Percentiles rank a stretch among this genome's conserved stretches.
phyloP scores from a whole-genome alignment of 1,284 basidiomycete genomes.

The Ganoderma leucocontextum region DNA sequence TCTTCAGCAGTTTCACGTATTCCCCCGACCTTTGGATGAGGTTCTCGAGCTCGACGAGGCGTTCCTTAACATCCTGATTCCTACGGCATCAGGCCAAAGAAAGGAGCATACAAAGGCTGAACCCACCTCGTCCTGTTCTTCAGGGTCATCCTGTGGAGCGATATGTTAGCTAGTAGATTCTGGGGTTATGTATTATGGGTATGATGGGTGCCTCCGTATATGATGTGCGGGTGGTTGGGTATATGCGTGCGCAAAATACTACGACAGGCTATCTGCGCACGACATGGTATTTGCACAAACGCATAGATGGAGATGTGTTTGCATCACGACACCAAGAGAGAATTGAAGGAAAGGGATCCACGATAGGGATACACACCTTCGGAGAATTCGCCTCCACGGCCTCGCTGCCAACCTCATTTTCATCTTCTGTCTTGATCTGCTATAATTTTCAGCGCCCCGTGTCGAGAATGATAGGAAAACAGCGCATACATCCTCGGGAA shows the following conservation, averaged over 20 bases:
- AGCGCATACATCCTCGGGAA: conserved; percentile 22
- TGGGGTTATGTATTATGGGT: neutral
- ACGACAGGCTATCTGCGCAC: too few species aligned
- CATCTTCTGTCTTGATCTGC: conserved; percentile 12
- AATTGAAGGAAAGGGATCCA: too few species aligned
- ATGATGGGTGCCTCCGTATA: too few species aligned
- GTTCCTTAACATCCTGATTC: conserved; percentile 24
- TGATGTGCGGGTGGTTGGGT: neutral
- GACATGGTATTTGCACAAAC: too few species aligned
- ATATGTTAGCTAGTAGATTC: neutral
- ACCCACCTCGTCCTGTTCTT: neutral
- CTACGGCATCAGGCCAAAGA: neutral
- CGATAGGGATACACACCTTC: neutral
- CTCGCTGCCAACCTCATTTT: neutral
- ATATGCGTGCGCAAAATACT: neutral
- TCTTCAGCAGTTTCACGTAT: conserved; percentile 66
- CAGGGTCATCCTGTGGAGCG: conserved; percentile 1
- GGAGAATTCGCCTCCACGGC: neutral
- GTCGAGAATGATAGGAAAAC: neutral
- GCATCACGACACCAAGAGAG: too few species aligned
- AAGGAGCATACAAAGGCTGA: neutral
- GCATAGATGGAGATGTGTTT: too few species aligned
- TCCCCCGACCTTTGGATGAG: conserved; percentile 71
- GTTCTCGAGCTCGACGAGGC: conserved; percentile 53
- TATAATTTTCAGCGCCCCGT: neutral